Evolutionary conservation across 1,284 basidiomycete species (phyloP), one percentile per base, ranked within the genome.

Genomic region (Rhodotorula sp.): DNA sequence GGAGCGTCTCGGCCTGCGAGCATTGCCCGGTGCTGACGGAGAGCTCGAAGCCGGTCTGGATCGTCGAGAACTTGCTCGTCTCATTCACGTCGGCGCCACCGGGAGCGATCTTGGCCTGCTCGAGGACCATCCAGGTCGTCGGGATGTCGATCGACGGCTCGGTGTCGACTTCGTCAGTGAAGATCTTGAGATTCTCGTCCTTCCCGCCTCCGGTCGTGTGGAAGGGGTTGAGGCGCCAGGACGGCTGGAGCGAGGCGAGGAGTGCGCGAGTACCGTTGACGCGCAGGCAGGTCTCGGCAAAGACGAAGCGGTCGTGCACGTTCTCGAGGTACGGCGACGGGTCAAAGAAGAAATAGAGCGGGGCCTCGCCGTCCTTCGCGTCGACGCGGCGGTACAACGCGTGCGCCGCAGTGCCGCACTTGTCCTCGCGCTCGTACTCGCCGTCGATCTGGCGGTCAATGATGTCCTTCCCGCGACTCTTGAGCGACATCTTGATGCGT

Each of bases 391-490:
- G 87, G 80, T 96, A 92, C 49, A 97, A 83, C n/a, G 90, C 90
- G 34, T 85, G 85, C 78, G 90, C 92, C 2, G 94, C 92, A 0
- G 92, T 93, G 2, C 94, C 94, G 71, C 94, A 97, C 78, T 89
- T 89, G 71, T 91, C 88, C 61, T 94, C 82, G 49, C 95, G 86
- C 17, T 83, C 82, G 78, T 96, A 97, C 0, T 81, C 83, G 7
- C 94, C 94, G 7, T 88, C 87, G 59, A 96, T 87, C 76, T 90
- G 85, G 53, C 89, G 87, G 79, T 96, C 93, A 39, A 96, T 85
- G 5, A 71, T 24, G 19, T 53, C 30, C 9, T 48, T 49, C 36
- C 55, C 47, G 49, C 39, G 11, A 17, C 83, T 11, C 80, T 77
- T 0, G 87, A 83, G 1, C 2, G 82, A 81, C 46, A 97, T 81